A percentile compares a stretch with the other conserved stretches of the same genome.
phyloP scores from a whole-genome alignment of 164 flowering plant species.

The Vitis riparia region DNA sequence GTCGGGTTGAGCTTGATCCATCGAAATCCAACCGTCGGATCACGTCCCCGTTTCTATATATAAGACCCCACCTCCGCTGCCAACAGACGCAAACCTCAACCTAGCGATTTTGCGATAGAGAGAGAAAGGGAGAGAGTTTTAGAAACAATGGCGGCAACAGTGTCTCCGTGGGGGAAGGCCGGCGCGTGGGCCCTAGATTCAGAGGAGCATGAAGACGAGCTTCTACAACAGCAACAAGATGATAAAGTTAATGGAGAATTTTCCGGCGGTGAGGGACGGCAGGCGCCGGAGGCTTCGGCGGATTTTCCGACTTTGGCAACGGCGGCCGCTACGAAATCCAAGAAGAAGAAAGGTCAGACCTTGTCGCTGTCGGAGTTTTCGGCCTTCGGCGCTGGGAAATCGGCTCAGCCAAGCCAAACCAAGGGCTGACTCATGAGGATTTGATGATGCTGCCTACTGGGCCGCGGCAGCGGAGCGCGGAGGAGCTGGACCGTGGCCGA shows the following conservation, averaged over 20 bases:
- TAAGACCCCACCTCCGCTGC: slow-evolving; percentile 9
- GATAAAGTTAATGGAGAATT: neutral
- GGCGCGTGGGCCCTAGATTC: slow-evolving; percentile 84
- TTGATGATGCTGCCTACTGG: slow-evolving; percentile 68
- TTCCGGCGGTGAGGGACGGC: neutral
- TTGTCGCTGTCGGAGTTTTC: slow-evolving; percentile 67
- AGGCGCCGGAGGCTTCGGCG: slow-evolving; percentile 17
- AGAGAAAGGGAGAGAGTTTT: slow-evolving; percentile 7
- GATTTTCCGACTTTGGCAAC: slow-evolving; percentile 77
- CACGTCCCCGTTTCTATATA: neutral
- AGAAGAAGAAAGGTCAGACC: slow-evolving; percentile 81
- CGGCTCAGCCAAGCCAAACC: slow-evolving; percentile 13
- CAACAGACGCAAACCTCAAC: slow-evolving; percentile 19
- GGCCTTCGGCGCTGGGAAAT: slow-evolving; percentile 25
- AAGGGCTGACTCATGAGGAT: slow-evolving; percentile 56
- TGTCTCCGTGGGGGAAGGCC: slow-evolving; percentile 76
- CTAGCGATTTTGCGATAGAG: slow-evolving; percentile 5
- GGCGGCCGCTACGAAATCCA: slow-evolving; percentile 64
- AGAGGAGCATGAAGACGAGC: slow-evolving; percentile 65
- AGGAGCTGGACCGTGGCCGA: slow-evolving; percentile 67
- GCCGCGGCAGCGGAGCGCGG: slow-evolving; percentile 77
- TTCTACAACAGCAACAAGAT: slow-evolving; percentile 23
- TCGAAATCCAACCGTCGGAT: slow-evolving; percentile 23
- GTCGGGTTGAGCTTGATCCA: neutral
- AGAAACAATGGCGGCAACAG: slow-evolving; percentile 51